These are phyloP conservation scores for Fraxinus greggii DNA, from an alignment of 305 asterid species.

Conservation along the genomic window DNA sequence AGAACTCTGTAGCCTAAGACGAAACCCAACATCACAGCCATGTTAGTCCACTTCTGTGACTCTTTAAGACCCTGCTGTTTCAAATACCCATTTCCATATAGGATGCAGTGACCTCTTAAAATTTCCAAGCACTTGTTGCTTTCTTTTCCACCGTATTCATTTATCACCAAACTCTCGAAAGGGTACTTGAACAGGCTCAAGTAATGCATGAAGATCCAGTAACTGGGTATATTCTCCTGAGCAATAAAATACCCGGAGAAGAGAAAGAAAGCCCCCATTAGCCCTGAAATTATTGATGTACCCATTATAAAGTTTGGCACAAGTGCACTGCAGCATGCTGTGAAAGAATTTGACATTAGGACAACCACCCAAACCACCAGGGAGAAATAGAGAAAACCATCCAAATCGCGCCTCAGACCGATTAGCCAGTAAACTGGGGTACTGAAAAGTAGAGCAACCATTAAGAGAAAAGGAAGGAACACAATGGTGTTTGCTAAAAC, in stretches of 20 bases:
- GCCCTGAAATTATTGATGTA: slow-evolving; percentile 63
- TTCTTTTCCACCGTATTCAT: slow-evolving; percentile 65
- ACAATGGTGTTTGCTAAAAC: slow-evolving; percentile 62
- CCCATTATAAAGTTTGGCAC: slow-evolving; percentile 81
- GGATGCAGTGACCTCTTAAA: slow-evolving; percentile 42
- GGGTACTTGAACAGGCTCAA: slow-evolving; percentile 79
- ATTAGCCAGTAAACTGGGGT: slow-evolving; percentile 69
- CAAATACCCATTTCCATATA: slow-evolving; percentile 51
- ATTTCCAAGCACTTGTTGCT: slow-evolving; percentile 49
- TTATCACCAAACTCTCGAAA: slow-evolving; percentile 65
- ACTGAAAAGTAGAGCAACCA: slow-evolving; percentile 54
- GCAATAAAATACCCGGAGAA: slow-evolving; percentile 77
- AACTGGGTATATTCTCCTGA: slow-evolving; percentile 55
- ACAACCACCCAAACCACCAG: slow-evolving; percentile 67
- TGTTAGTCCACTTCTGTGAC: slow-evolving; percentile 62
- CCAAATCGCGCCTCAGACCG: slow-evolving; percentile 51
- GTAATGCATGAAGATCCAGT: slow-evolving; percentile 77
- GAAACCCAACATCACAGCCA: slow-evolving; percentile 60
- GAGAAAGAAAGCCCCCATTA: slow-evolving; percentile 79
- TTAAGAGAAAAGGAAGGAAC: slow-evolving; percentile 60
- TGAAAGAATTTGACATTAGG: slow-evolving; percentile 68
- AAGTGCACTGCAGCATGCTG: slow-evolving; percentile 67
- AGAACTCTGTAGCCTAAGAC: slow-evolving; percentile 60
- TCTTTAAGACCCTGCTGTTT: slow-evolving; percentile 51
- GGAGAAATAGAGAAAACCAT: slow-evolving; percentile 60